These are phyloP conservation scores for Henningerozyma blattae DNA, from an alignment of 805 yeast genomes.

Conservation along the genomic window DNA sequence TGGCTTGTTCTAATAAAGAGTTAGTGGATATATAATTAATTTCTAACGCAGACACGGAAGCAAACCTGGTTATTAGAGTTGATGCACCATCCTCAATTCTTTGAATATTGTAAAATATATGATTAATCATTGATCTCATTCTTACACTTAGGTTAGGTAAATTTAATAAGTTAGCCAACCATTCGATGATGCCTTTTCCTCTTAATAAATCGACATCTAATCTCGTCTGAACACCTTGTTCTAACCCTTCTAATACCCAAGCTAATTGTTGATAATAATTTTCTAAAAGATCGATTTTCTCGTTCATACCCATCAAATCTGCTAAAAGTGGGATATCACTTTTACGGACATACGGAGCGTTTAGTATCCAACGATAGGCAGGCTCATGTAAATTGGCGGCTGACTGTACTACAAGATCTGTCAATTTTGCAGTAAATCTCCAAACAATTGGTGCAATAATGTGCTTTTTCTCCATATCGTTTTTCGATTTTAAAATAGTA, in stretches of 20 bases:
- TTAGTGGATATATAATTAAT: slow-evolving; percentile 6
- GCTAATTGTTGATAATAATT: slow-evolving; percentile 43
- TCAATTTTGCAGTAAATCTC: slow-evolving; percentile 40
- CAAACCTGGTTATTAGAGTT: slow-evolving; percentile 46
- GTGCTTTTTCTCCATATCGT: slow-evolving; percentile 6
- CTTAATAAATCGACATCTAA: slow-evolving; percentile 44
- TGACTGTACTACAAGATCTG: slow-evolving; percentile 53
- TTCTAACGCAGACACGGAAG: slow-evolving; percentile 31
- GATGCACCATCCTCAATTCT: slow-evolving; percentile 47
- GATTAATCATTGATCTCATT: slow-evolving; percentile 29
- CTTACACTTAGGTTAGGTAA: slow-evolving; percentile 37
- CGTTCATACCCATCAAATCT: slow-evolving; percentile 19
- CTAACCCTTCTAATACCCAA: slow-evolving; percentile 52
- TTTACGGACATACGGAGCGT: slow-evolving; percentile 27
- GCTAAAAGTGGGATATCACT: slow-evolving; percentile 35
- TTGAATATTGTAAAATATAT: slow-evolving; percentile 36
- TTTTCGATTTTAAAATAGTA: slow-evolving; percentile 18
- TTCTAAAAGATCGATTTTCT: slow-evolving; percentile 18
- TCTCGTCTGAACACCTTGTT: slow-evolving; percentile 33
- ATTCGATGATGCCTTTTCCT: slow-evolving; percentile 50
- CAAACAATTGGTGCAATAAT: slow-evolving; percentile 39
- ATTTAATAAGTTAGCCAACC: slow-evolving; percentile 43
- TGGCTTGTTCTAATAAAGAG: slow-evolving; percentile 3
- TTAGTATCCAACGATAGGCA: slow-evolving; percentile 51
- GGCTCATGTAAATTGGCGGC: slow-evolving; percentile 65